These are phyloP conservation scores for Buxus sempervirens DNA, from an alignment of 164 flowering plant genomes.

Conservation along the genomic window DNA sequence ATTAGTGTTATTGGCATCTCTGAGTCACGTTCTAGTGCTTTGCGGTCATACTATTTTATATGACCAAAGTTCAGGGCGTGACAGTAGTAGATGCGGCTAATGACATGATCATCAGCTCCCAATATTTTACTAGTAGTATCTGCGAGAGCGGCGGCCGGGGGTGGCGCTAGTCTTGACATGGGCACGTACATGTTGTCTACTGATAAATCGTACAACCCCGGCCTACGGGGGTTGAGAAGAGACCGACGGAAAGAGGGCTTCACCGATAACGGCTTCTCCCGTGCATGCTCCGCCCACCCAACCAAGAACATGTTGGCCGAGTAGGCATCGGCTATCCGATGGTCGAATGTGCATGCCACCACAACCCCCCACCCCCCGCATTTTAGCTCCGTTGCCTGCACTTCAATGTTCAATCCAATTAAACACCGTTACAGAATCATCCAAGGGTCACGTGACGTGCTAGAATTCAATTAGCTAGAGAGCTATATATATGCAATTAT, in stretches of 20 bases:
- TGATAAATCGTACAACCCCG: conserved; percentile 11
- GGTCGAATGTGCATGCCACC: conserved; percentile 46
- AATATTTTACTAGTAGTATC: no score
- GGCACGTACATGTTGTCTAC: conserved; percentile 25
- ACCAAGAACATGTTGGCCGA: conserved; percentile 49
- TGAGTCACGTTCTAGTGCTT: no score
- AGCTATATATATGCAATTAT: no score
- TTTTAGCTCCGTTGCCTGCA: conserved; percentile 31
- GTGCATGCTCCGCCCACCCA: conserved; percentile 38
- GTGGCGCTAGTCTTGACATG: conserved; percentile 17
- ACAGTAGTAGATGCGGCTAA: conserved; percentile 33
- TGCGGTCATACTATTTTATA: no score
- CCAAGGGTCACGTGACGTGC: no score
- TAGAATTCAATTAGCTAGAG: no score
- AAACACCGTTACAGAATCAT: no score
- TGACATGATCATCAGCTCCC: conserved; percentile 9
- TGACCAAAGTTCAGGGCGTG: no score
- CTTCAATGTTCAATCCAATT: no score
- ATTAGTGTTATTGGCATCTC: no score
- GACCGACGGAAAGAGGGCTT: conserved; percentile 18
- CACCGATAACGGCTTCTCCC: conserved; percentile 11
- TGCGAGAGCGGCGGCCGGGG: neutral
- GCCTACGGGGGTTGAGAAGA: conserved; percentile 20
- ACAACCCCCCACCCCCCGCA: conserved; percentile 50
- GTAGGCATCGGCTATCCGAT: conserved; percentile 52